Percentiles rank a stretch among this genome's conserved stretches.
phyloP scores from a whole-genome alignment of 2,329 filamentous ascomycete genomes.

The Pseudogymnoascus sp. region DNA sequence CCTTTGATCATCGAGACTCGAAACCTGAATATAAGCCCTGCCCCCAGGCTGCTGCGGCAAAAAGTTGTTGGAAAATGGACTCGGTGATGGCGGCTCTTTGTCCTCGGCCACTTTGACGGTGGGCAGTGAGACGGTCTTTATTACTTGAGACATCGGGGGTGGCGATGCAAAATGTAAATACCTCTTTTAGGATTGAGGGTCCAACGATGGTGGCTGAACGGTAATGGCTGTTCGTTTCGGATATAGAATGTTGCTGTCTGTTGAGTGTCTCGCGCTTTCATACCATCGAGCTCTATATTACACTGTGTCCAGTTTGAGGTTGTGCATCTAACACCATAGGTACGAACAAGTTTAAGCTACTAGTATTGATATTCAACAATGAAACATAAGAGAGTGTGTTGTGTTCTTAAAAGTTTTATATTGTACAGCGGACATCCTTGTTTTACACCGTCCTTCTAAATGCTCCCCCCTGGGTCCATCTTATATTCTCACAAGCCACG shows the following conservation, averaged over 20 bases:
- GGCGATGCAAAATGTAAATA: background rate
- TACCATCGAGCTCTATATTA: background rate
- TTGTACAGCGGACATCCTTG: background rate
- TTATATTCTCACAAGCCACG: slow-evolving; percentile 1
- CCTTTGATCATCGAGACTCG: background rate
- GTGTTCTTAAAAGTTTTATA: background rate
- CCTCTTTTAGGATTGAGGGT: background rate
- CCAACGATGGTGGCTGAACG: background rate
- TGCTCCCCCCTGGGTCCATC: background rate
- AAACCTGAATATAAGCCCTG: background rate
- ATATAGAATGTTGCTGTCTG: background rate
- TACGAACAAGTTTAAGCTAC: too few species aligned
- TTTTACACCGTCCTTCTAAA: slow-evolving; percentile 1
- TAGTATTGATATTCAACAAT: too few species aligned
- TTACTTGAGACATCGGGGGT: background rate
- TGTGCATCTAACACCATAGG: background rate
- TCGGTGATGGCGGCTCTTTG: background rate
- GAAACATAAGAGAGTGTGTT: background rate
- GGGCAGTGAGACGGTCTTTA: background rate
- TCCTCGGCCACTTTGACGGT: background rate
- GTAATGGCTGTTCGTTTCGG: background rate
- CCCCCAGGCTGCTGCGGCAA: background rate
- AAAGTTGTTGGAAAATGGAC: background rate
- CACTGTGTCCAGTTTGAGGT: background rate
- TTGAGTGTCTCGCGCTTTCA: background rate